A percentile compares a stretch with the other conserved stretches of the same genome.
Evolutionary conservation across 139 green algal genomes (phyloP).

Genomic region (Zygnema circumcarinatum): DNA sequence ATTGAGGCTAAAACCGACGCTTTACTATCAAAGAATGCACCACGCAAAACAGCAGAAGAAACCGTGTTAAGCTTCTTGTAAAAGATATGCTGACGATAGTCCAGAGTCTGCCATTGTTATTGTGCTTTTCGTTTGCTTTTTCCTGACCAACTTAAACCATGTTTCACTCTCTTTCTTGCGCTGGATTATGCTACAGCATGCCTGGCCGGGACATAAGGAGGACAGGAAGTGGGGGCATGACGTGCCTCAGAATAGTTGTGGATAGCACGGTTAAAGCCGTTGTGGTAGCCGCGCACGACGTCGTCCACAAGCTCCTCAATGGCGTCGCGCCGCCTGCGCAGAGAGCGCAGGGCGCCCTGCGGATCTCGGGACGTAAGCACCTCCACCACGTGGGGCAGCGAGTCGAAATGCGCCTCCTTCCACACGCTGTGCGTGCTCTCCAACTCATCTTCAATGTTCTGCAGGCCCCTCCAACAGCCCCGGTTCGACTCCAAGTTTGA

Average conservation of each 20-base stretch:
- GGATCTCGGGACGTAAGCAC: conserved; percentile 50
- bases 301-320: conserved; percentile 60
- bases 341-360: conserved; percentile 2
- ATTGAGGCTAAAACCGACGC: no score
- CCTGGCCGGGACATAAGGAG: neutral
- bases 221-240: neutral
- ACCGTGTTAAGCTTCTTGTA: no score
- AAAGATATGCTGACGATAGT: no score
- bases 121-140: no score
- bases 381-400: conserved; percentile 60
- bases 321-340: conserved; percentile 44
- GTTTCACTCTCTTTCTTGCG: no score
- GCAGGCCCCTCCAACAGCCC: neutral
- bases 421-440: conserved; percentile 38
- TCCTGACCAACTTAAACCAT: no score
- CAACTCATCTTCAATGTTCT: conserved; percentile 52
- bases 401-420: conserved; percentile 57
- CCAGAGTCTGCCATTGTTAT: no score
- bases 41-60: no score
- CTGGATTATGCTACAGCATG: no score
- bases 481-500: no score
- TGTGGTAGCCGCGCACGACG: conserved; percentile 50
- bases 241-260: conserved; percentile 62
- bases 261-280: conserved; percentile 60
- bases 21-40: no score